Conservation (phyloP, 2,329 filamentous ascomycete species). For the Sporothrix protearum region DNA sequence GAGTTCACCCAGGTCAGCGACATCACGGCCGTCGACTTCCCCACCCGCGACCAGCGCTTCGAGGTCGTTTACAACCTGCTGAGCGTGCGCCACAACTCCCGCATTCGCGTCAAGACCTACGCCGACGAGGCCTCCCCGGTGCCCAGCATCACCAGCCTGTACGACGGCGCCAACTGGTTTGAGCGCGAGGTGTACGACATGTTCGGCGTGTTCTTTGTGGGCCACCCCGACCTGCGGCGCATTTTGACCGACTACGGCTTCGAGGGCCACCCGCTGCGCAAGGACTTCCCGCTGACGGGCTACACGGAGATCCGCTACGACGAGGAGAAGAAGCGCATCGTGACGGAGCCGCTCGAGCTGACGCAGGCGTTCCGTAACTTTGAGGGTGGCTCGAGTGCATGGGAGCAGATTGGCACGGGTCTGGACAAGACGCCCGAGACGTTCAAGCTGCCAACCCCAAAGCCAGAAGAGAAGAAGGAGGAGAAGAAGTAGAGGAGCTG, state of each 20-base stretch:
- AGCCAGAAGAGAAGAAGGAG: conserved; percentile 88
- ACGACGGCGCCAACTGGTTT: conserved; percentile 97
- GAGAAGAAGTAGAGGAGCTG: conserved; percentile 59
- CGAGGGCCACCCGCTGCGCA: conserved; percentile 92
- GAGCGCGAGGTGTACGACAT: conserved; percentile 97
- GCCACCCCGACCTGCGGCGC: conserved; percentile 89
- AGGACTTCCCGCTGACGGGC: conserved; percentile 96
- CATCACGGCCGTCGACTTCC: conserved; percentile 93
- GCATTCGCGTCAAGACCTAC: conserved; percentile 97
- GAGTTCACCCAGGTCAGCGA: conserved; percentile 93
- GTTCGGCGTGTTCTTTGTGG: conserved; percentile 94
- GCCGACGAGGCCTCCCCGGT: conserved; percentile 93
- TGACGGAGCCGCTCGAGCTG: conserved; percentile 94
- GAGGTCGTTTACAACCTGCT: conserved; percentile 98
- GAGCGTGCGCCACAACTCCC: conserved; percentile 91
- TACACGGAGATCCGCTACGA: conserved; percentile 98
- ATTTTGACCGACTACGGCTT: conserved; percentile 99
- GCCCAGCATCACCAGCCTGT: conserved; percentile 79
- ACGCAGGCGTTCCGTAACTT: conserved; percentile 99
- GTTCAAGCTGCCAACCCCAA: conserved; percentile 93
- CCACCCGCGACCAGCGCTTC: conserved; percentile 91
- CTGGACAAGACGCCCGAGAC: conserved; percentile 74
- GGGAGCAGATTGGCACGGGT: conserved; percentile 66
- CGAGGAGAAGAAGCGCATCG: conserved; percentile 98
- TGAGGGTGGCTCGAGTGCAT: conserved; percentile 74